A percentile compares a stretch with the other conserved stretches of the same genome.
phyloP scores from a whole-genome alignment of 805 yeast genomes.

The Candida vartiovaarae region DNA sequence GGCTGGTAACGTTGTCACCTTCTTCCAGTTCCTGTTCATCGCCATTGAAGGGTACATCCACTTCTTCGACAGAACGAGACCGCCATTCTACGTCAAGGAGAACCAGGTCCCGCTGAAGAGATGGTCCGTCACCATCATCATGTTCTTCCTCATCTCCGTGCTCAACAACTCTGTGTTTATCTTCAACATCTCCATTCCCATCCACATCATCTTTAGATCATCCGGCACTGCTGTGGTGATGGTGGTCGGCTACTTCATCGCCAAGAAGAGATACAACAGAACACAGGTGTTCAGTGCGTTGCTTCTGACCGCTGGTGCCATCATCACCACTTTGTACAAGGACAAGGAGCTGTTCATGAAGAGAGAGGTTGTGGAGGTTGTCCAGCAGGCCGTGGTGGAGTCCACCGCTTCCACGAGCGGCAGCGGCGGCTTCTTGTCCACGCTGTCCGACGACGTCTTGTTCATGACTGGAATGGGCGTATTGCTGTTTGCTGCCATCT shows the following conservation, averaged over 20 bases:
- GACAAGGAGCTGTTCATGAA: constrained; percentile 21
- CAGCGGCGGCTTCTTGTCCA: not conserved
- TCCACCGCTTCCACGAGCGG: too few relatives aligned
- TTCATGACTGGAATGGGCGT: constrained; percentile 28
- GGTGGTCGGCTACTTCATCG: constrained; percentile 43
- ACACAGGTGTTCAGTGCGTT: constrained; percentile 44
- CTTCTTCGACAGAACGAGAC: constrained; percentile 26
- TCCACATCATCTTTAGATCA: constrained; percentile 61
- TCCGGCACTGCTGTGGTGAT: constrained; percentile 57
- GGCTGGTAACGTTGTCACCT: constrained; percentile 49
- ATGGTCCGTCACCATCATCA: constrained; percentile 39
- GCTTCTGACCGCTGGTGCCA: constrained; percentile 45
- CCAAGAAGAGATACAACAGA: constrained; percentile 36
- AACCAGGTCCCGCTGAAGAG: constrained; percentile 35
- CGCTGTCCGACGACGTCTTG: constrained; percentile 10
- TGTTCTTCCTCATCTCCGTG: constrained; percentile 45
- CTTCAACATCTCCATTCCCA: constrained; percentile 53
- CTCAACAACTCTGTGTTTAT: constrained; percentile 54
- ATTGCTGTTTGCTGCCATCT: constrained; percentile 39
- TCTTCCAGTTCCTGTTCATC: constrained; percentile 49
- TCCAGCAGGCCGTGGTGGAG: not conserved
- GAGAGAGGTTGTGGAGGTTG: constrained; percentile 10
- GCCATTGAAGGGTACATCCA: constrained; percentile 35
- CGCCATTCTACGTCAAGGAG: constrained; percentile 26
- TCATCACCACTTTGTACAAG: constrained; percentile 23